phyloP scores from a whole-genome alignment of 2,329 filamentous ascomycete genomes.

The Myriosclerotinia curreyana region DNA sequence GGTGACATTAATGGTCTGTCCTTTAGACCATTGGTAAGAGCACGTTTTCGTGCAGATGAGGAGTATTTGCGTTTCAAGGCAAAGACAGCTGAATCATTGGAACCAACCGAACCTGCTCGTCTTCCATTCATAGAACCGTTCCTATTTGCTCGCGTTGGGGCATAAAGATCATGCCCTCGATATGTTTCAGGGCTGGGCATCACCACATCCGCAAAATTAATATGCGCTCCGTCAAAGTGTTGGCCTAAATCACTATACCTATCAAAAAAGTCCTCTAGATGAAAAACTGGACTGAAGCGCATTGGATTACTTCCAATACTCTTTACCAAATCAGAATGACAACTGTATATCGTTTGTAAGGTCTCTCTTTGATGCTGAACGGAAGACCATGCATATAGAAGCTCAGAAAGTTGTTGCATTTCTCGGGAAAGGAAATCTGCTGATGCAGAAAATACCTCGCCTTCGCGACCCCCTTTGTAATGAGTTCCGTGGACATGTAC shows the following conservation, averaged over 20 bases:
- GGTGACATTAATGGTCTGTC: slow-evolving; percentile 37
- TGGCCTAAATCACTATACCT: slow-evolving; percentile 62
- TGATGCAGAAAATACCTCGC: slow-evolving; percentile 55
- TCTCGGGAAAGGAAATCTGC: slow-evolving; percentile 71
- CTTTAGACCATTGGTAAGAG: slow-evolving; percentile 34
- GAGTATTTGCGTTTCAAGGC: slow-evolving; percentile 26
- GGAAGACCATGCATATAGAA: slow-evolving; percentile 72
- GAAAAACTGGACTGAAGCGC: slow-evolving; percentile 75
- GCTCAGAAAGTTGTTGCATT: slow-evolving; percentile 74
- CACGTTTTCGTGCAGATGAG: slow-evolving; percentile 41
- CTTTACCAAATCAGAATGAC: slow-evolving; percentile 78
- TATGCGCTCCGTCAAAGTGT: slow-evolving; percentile 69
- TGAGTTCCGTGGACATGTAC: slow-evolving; percentile 85
- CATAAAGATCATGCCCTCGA: slow-evolving; percentile 49
- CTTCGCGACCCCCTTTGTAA: slow-evolving; percentile 52
- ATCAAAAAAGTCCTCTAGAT: slow-evolving; percentile 85
- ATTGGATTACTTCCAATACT: slow-evolving; percentile 64
- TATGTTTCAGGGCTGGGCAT: slow-evolving; percentile 57
- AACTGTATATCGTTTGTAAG: slow-evolving; percentile 71
- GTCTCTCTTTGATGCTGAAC: slow-evolving; percentile 79
- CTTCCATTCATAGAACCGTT: slow-evolving; percentile 34
- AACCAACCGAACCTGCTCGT: slow-evolving; percentile 31
- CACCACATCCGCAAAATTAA: slow-evolving; percentile 65
- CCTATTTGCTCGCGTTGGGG: slow-evolving; percentile 41
- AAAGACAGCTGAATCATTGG: slow-evolving; percentile 23